Base-by-base conservation (phyloP, 176 grass and related monocot genomes). In the Carex cristatella region DNA sequence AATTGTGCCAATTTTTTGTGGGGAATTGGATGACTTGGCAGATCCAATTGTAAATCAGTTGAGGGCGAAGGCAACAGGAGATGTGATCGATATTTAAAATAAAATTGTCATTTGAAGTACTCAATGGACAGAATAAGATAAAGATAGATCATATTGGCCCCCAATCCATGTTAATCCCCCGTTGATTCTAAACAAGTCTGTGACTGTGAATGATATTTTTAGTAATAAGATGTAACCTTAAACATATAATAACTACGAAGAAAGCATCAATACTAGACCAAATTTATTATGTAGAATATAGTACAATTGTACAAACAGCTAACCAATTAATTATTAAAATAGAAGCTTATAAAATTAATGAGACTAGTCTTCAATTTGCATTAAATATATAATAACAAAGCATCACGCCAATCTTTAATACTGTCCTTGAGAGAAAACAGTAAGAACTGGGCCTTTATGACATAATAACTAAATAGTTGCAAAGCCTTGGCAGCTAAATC, bases 311-410 rank as follows among this genome's bases (percentile, higher is more conserved):
- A 35, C 55, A 66, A 64, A 68, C 58, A 48, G 12, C 40, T 85
- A 8, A 46, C 44, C 44, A 46, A 46, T 46, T 46, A 46, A 46
- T 46, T 46, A 46, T 46, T 46, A 8, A 42, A 8, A 23, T 33
- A 76, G 49, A 31, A 16, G 74, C 53, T 58, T 58, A 79, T 33
- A 8, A 18, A 58, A 23, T 23, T 23, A 23, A 58, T 58, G 28
- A 79, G 74, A 32, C 27, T 58, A 49, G 4, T 78, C 28, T 18
- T 16, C 51, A 58, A 78, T 32, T 33, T 58, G 54, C 53, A 56
- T 79, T 76, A 76, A 75, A 56, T 58, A 35, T 70, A 79, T 13
- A 79, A 79, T 13, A 79, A 16, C 74, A 79, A 13, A 16, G 12
- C 12, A 31, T 10, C 46, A 55, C 53, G 10, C 13, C 74, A 33